Conservation (phyloP, 345 rosid genomes). For the Cardamine resedifolia region DNA sequence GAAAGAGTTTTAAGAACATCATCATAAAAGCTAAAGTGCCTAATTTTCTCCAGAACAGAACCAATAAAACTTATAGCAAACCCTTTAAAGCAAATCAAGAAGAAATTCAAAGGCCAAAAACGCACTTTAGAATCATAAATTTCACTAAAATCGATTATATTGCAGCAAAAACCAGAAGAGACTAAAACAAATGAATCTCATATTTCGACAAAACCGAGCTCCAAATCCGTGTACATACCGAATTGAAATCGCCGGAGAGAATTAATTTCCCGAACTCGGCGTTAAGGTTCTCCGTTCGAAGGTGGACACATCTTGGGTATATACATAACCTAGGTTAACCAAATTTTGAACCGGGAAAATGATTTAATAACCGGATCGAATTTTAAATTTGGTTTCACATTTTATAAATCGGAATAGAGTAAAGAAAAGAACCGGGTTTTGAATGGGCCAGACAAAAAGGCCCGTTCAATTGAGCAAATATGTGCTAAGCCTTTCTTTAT, state of each 20-base stretch:
- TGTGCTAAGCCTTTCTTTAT: background rate
- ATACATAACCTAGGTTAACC: background rate
- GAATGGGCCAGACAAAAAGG: slow-evolving; percentile 7
- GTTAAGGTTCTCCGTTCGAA: background rate
- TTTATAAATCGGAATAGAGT: background rate
- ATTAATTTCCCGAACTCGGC: background rate
- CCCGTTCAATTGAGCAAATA: background rate
- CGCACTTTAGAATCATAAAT: background rate
- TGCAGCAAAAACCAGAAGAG: slow-evolving; percentile 7
- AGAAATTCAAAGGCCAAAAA: background rate
- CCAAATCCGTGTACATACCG: background rate
- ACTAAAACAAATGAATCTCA: background rate
- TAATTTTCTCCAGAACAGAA: background rate
- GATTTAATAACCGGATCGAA: background rate
- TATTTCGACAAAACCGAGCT: background rate
- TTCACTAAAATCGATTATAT: background rate
- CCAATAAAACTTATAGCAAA: background rate
- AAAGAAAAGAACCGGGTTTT: background rate
- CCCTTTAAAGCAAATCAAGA: background rate
- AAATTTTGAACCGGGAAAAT: background rate
- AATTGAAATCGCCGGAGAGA: background rate
- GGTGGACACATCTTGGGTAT: background rate
- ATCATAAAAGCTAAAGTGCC: background rate
- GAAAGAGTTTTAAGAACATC: slow-evolving; percentile 1
- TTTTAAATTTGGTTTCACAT: background rate